Evolutionary conservation across 768 basidiomycete species (phyloP).

Genomic region (Myochromella boudieri): DNA sequence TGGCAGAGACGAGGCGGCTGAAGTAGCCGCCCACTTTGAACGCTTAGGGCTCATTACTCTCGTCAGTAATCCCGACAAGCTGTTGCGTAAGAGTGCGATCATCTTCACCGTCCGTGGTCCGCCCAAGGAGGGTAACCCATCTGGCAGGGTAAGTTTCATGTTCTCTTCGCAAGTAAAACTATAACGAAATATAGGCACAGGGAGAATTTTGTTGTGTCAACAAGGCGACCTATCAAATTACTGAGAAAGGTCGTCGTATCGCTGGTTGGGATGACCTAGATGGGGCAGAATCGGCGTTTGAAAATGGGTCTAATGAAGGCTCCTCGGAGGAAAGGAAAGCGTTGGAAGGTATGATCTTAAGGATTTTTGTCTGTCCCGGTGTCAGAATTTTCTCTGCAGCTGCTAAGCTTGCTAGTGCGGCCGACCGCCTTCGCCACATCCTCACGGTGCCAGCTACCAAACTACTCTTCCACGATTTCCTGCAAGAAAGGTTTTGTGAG

Average conservation of each 20-base stretch:
- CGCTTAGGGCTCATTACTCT: slow-evolving; percentile 67
- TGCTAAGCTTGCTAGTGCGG: neutral
- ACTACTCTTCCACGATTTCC: slow-evolving; percentile 11
- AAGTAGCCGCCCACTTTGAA: slow-evolving; percentile 78
- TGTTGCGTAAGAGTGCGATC: slow-evolving; percentile 54
- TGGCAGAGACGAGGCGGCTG: slow-evolving; percentile 76
- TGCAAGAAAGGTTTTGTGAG: slow-evolving; percentile 15
- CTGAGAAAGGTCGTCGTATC: slow-evolving; percentile 10
- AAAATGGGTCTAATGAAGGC: slow-evolving; percentile 4
- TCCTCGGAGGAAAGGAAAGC: neutral
- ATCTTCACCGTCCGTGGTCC: slow-evolving; percentile 52
- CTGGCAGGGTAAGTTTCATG: slow-evolving; percentile 6
- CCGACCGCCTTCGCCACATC: slow-evolving; percentile 9
- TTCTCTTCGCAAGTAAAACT: too few relatives aligned
- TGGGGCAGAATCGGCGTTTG: neutral
- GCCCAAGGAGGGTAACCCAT: neutral
- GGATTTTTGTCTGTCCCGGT: neutral
- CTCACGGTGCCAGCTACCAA: slow-evolving; percentile 12
- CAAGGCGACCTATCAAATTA: slow-evolving; percentile 16
- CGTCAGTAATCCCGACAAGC: slow-evolving; percentile 65
- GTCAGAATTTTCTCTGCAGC: neutral
- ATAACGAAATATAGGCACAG: slow-evolving; percentile 4
- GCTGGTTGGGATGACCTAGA: slow-evolving; percentile 9
- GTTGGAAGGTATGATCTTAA: neutral
- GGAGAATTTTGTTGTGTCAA: slow-evolving; percentile 16